These are phyloP conservation scores for Neofusicoccum sp. DNA, from an alignment of 2,329 filamentous ascomycete species.

Conservation along the genomic window DNA sequence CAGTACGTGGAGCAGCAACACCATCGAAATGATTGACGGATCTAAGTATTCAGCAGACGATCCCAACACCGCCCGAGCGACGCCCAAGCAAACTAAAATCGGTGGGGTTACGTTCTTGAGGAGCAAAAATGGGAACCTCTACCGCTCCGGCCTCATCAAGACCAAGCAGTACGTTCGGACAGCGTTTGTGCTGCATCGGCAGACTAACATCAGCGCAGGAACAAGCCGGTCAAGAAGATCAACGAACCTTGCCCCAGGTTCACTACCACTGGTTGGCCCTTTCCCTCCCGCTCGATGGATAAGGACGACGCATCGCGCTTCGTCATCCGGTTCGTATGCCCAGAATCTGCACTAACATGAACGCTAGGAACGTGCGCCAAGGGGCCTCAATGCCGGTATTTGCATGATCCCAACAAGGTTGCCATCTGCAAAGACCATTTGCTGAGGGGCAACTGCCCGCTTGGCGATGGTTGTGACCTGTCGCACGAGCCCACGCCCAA, in stretches of 20 bases:
- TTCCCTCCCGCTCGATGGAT: slow-evolving; percentile 20
- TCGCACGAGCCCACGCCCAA: slow-evolving; percentile 83
- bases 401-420: slow-evolving; percentile 82
- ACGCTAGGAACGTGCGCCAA: slow-evolving; percentile 77
- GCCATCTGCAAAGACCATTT: slow-evolving; percentile 88
- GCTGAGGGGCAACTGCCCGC: slow-evolving; percentile 72
- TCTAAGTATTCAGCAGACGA: slow-evolving; percentile 47
- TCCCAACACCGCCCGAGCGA: slow-evolving; percentile 60
- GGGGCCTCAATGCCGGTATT: slow-evolving; percentile 74
- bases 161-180: slow-evolving; percentile 66
- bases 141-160: slow-evolving; percentile 72
- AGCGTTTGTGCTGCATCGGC: background rate
- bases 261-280: slow-evolving; percentile 51
- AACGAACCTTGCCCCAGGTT: slow-evolving; percentile 66
- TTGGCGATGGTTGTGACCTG: slow-evolving; percentile 79
- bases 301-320: slow-evolving; percentile 5
- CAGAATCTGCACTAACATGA: slow-evolving; percentile 17
- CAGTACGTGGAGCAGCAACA: slow-evolving; percentile 60
- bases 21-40: background rate
- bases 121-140: slow-evolving; percentile 84
- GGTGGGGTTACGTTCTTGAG: slow-evolving; percentile 80
- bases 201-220: slow-evolving; percentile 21
- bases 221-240: slow-evolving; percentile 59
- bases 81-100: slow-evolving; percentile 70
- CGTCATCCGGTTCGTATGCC: slow-evolving; percentile 17